These are phyloP conservation scores for Asterella californica DNA, from an alignment of 225 moss, liverwort and hornwort genomes.

Conservation along the genomic window DNA sequence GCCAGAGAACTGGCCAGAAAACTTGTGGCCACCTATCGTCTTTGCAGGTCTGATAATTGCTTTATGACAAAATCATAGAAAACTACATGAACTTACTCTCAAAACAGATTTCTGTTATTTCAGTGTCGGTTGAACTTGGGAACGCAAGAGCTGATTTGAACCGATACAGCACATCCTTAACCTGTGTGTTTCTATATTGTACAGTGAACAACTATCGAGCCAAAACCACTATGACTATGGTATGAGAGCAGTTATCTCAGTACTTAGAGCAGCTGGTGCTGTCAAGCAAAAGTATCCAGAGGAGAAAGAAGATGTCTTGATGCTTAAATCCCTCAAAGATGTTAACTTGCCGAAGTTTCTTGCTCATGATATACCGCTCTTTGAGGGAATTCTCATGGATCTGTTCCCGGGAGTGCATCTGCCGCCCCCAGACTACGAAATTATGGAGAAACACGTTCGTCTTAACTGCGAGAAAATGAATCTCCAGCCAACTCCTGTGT, in stretches of 20 bases:
- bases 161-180: background rate
- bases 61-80: background rate
- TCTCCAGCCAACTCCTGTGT: constrained; percentile 58
- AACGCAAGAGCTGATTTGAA: background rate
- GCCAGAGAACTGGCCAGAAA: constrained; percentile 61
- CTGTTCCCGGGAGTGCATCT: constrained; percentile 57
- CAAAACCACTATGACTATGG: constrained; percentile 76
- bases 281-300: constrained; percentile 58
- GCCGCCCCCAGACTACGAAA: constrained; percentile 54
- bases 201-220: constrained; percentile 65
- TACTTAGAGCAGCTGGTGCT: constrained; percentile 72
- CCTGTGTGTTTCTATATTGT: background rate
- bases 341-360: constrained; percentile 66
- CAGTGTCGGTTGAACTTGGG: background rate
- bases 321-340: constrained; percentile 65
- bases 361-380: constrained; percentile 64
- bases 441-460: constrained; percentile 47
- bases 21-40: constrained; percentile 65
- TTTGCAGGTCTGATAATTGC: constrained; percentile 46
- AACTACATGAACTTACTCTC: background rate
- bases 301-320: constrained; percentile 61
- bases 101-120: background rate
- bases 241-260: constrained; percentile 76
- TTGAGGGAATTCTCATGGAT: constrained; percentile 69
- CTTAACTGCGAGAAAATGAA: constrained; percentile 57